Base-by-base conservation (phyloP, 441 rosid genomes). In the Gossypium schwendimanii region DNA sequence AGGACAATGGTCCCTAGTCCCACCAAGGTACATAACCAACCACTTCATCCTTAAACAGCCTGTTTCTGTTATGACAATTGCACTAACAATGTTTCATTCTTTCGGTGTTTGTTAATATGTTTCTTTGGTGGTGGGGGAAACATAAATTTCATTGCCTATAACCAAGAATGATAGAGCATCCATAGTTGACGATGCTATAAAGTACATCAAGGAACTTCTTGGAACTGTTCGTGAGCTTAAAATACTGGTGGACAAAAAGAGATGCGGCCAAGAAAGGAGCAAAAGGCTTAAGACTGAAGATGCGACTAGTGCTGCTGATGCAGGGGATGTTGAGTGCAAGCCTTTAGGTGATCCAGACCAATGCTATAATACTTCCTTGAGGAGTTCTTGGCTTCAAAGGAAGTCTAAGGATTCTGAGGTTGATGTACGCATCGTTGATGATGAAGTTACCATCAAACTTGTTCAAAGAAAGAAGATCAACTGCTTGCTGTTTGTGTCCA, bases 361-460 rank as follows among this genome's bases (percentile, higher is more conserved):
- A 6, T 83, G 87, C 57, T 86, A 80, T 71, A 84, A 79, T 64
- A 79, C 82, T 63, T 82, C 90, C 1, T 55, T 89, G 49, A 86
- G 97, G 76, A 90, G 92, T 76, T 91, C 97, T 57, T 91, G 96
- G 96, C 87, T 92, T 12, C 91, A 92, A 76, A 87, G 94, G 79
- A 92, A 91, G 77, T 87, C 98, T 0, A 63, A 87, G 81, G 94
- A 85, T 44, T 84, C 89, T 0, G 96, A 92, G 81, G 92, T 92
- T 1, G 98, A 94, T 77, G 97, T 94, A 57, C 87, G 96, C 60
- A 84, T 94, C 17, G 71, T 91, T 36, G 98, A 89, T 45, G 99
- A 89, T 26, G 98, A 94, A 81, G 98, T 91, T 33, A 94, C 96
- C 57, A 87, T 94, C 81, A 92, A 92, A 81, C 84, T 94, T 14